Base-by-base conservation (phyloP, 495 filamentous ascomycete species). In the Amphirosellinia nigrospora region DNA sequence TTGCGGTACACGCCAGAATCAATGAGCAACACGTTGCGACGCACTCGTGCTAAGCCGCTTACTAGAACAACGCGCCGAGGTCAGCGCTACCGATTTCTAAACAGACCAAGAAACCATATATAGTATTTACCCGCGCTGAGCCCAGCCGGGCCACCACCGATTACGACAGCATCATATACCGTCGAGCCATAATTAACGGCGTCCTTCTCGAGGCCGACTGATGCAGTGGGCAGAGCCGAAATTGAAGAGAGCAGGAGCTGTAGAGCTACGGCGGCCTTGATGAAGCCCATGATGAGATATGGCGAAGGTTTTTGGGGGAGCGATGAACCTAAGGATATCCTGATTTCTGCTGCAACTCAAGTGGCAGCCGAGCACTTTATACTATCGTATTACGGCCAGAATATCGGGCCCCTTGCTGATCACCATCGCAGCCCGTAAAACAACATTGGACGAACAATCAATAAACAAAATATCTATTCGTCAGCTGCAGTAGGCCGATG, bases 1-100 rank as follows among this genome's bases (percentile, higher is more conserved):
- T 89, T 89, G 66, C 86, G 85, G 68, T 89, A 89, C 21, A 83
- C 78, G 41, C 82, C 81, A 43, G 83, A 86, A 73, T 89, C 87
- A 71, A 88, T 85, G 60, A 89, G 69, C 21, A 86, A 77, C 4
- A 85, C 82, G 28, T 78, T 84, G 7, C 87, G 79, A 6, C 82
- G 81, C 13, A 88, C 86, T 8, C 87, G 83, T 11, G 83, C 85
- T 11, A 89, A 82, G 69, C 84, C 86, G 71, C 87, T 89, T 30
- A 86, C 61, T 71, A n/a, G 30, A 46, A 36, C 19, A 28, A 41
- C 11, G 52, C 30, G 34, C 2, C n/a, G 10, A 28, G 15, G 53
- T 68, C 43, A 68, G 66, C 30, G 28, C 30, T 8, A 11, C 4
- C 19, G 6, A 28, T 0, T 32, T 34, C 26, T 28, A 16, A 48